Percentiles rank a stretch among this genome's conserved stretches.
Evolutionary conservation across 2,329 filamentous ascomycete species (phyloP).

Genomic region (Aspergillus sp.): DNA sequence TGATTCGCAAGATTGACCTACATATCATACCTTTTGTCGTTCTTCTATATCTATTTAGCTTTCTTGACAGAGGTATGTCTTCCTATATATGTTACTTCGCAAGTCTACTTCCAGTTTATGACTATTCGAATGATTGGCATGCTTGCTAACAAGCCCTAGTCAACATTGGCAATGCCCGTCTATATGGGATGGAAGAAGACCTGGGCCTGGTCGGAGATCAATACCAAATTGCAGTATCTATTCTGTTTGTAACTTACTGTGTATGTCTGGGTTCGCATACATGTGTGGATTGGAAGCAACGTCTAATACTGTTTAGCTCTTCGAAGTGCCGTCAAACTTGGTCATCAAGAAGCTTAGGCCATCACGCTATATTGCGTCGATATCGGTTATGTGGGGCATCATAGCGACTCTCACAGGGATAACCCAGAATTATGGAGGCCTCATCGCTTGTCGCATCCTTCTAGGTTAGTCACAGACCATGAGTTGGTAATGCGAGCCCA

Average conservation of each 20-base stretch:
- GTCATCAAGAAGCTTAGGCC: constrained; percentile 65
- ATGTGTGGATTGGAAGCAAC: too few species aligned
- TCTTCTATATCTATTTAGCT: constrained; percentile 68
- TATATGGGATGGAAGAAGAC: constrained; percentile 66
- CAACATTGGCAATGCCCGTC: constrained; percentile 71
- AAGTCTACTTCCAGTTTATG: background rate
- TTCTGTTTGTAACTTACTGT: constrained; percentile 67
- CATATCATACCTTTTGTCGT: constrained; percentile 47
- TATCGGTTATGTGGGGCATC: constrained; percentile 63
- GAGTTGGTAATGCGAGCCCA: background rate
- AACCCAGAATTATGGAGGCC: constrained; percentile 63
- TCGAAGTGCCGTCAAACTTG: constrained; percentile 67
- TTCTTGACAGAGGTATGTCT: constrained; percentile 62
- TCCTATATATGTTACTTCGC: background rate
- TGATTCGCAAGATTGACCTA: constrained; percentile 45
- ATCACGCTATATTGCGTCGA: constrained; percentile 55
- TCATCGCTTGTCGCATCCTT: constrained; percentile 69
- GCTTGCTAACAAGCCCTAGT: constrained; percentile 44
- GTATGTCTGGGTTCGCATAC: constrained; percentile 33
- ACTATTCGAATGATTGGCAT: background rate
- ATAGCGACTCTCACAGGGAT: constrained; percentile 61
- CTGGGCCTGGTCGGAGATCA: constrained; percentile 63
- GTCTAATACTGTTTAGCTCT: constrained; percentile 37
- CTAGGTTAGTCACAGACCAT: constrained; percentile 40
- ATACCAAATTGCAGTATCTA: constrained; percentile 68